Evolutionary conservation across 2,329 filamentous ascomycete genomes (phyloP).

Genomic region (Botrytis galanthina): DNA sequence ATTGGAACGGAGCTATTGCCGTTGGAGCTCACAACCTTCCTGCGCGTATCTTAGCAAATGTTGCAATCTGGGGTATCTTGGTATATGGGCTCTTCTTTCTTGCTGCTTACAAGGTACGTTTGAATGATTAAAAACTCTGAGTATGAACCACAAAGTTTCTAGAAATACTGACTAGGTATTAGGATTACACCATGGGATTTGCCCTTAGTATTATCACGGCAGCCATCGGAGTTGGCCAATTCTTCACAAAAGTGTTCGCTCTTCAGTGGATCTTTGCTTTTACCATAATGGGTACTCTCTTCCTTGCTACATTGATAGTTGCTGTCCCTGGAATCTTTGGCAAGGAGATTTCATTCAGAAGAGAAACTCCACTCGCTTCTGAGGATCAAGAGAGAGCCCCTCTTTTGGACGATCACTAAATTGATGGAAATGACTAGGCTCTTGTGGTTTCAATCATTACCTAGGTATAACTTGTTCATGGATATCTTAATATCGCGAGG

Average conservation of each 20-base stretch:
- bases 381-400: slow-evolving; percentile 56
- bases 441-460: background rate
- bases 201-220: slow-evolving; percentile 70
- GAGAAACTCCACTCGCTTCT: slow-evolving; percentile 46
- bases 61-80: slow-evolving; percentile 83
- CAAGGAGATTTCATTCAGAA: slow-evolving; percentile 51
- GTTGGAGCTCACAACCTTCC: slow-evolving; percentile 65
- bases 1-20: slow-evolving; percentile 85
- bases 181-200: slow-evolving; percentile 75
- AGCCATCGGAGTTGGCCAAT: slow-evolving; percentile 74
- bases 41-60: slow-evolving; percentile 78
- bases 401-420: slow-evolving; percentile 50
- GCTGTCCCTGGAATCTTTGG: slow-evolving; percentile 64
- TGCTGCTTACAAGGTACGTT: slow-evolving; percentile 62
- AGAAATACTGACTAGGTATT: slow-evolving; percentile 29
- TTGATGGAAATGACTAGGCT: background rate
- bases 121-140: background rate
- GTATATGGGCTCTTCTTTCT: slow-evolving; percentile 77
- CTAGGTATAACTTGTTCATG: background rate
- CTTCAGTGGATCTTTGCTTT: slow-evolving; percentile 95
- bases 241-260: slow-evolving; percentile 68
- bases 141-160: background rate
- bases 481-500: background rate
- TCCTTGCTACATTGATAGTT: slow-evolving; percentile 64
- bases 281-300: slow-evolving; percentile 72